Conservation (phyloP, 2,329 filamentous ascomycete genomes). For the Seiridium cupressi region DNA sequence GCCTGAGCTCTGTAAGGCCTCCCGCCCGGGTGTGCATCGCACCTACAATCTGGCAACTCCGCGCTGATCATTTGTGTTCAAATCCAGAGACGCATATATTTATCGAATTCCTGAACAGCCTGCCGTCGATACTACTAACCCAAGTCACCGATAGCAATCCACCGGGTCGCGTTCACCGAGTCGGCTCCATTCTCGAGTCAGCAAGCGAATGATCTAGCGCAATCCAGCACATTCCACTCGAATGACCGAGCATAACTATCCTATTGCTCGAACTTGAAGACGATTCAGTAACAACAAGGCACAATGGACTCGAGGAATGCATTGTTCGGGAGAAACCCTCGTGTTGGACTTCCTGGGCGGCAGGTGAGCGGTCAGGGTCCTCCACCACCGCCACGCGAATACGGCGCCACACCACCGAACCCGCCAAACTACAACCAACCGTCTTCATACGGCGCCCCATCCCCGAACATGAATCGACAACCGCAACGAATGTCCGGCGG, state of each 20-base stretch:
- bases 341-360: slow-evolving; percentile 27
- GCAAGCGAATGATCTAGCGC: not conserved
- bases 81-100: not conserved
- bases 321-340: slow-evolving; percentile 39
- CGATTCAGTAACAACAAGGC: not conserved
- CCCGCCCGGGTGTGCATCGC: not conserved
- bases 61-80: not conserved
- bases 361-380: slow-evolving; percentile 28
- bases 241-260: not conserved
- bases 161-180: not conserved
- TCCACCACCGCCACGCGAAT: slow-evolving; percentile 28
- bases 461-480: slow-evolving; percentile 12
- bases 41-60: not conserved
- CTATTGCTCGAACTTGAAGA: not conserved
- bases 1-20: not conserved
- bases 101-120: not conserved
- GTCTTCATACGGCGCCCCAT: slow-evolving; percentile 19
- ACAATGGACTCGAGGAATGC: slow-evolving; percentile 41
- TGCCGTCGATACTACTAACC: not conserved
- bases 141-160: not conserved
- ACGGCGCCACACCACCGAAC: slow-evolving; percentile 22
- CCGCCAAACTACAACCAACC: slow-evolving; percentile 18
- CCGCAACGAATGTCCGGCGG: slow-evolving; percentile 4
- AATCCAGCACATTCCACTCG: not conserved
- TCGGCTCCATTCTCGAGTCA: not conserved